phyloP scores from a whole-genome alignment of 2,329 filamentous ascomycete species.

The Sclerotinia minor region DNA sequence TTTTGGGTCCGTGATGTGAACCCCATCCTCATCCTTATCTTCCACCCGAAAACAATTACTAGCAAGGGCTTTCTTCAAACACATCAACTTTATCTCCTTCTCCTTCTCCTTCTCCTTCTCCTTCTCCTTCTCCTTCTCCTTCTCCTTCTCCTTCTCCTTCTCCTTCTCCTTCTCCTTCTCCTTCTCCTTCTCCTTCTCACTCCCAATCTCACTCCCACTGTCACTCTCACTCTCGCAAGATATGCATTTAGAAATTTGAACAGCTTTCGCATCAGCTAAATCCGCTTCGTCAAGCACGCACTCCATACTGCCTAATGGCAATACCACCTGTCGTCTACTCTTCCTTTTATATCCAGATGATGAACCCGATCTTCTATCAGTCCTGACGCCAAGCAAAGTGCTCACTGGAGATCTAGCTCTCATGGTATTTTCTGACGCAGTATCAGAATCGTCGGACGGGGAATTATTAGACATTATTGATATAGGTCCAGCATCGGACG shows the following conservation, averaged over 20 bases:
- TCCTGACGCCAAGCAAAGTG: not conserved
- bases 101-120: not conserved
- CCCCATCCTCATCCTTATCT: not conserved
- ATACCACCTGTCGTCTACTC: too few species aligned
- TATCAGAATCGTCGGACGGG: not conserved
- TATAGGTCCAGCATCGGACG: not conserved
- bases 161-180: not conserved
- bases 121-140: not conserved
- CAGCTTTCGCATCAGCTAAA: not conserved
- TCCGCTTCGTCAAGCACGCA: not conserved
- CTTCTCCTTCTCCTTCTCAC: too few species aligned
- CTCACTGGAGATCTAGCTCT: slow-evolving; percentile 21
- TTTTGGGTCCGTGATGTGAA: not conserved
- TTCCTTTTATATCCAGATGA: not conserved
- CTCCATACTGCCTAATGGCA: not conserved
- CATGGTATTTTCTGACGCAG: not conserved
- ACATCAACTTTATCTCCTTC: too few species aligned
- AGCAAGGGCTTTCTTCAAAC: fast-evolving
- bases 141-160: not conserved
- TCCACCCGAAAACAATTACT: too few species aligned
- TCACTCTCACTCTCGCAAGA: not conserved
- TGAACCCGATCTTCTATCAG: not conserved
- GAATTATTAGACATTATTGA: not conserved
- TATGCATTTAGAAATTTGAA: too few species aligned
- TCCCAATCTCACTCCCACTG: too few species aligned